A percentile compares a stretch with the other conserved stretches of the same genome.
These are phyloP conservation scores for Aspergillus neoniger DNA, from an alignment of 2,329 filamentous ascomycete species.

Conservation along the genomic window DNA sequence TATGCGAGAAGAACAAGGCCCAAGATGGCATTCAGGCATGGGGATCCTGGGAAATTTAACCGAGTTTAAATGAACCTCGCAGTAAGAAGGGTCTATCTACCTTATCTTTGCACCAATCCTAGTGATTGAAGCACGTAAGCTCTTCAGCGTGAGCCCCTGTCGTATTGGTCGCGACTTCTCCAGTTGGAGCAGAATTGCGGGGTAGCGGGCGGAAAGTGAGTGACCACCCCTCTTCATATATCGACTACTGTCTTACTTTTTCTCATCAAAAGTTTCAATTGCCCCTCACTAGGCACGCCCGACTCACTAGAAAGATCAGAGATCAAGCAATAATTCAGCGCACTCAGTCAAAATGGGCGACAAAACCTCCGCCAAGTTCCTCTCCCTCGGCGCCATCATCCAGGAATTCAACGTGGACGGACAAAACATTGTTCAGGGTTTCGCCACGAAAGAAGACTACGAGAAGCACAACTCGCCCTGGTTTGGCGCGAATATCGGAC, in stretches of 20 bases:
- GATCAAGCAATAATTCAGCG: neutral
- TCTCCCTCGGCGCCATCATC: slow-evolving; percentile 51
- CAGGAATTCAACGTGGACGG: slow-evolving; percentile 75
- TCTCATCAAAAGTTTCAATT: neutral
- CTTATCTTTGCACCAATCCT: no score
- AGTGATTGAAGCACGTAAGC: no score
- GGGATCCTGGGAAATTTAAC: slow-evolving; percentile 1
- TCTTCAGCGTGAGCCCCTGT: neutral
- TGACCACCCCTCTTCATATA: neutral
- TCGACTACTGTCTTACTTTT: neutral
- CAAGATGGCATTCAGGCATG: neutral
- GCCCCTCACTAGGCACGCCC: neutral
- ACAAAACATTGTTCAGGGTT: slow-evolving; percentile 85
- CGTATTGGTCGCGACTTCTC: neutral
- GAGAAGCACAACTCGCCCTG: slow-evolving; percentile 71
- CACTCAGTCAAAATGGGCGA: slow-evolving; percentile 13
- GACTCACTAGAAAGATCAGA: neutral
- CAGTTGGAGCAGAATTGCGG: slow-evolving; percentile 4
- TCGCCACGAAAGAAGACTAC: slow-evolving; percentile 75
- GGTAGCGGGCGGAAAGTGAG: neutral
- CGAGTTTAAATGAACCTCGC: neutral
- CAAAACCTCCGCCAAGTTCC: slow-evolving; percentile 34
- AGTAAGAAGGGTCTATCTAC: no score
- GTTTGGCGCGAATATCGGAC: slow-evolving; percentile 94
- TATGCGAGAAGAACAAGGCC: neutral